Conservation (phyloP, 2,329 filamentous ascomycete species). For the Colletotrichum sp. region DNA sequence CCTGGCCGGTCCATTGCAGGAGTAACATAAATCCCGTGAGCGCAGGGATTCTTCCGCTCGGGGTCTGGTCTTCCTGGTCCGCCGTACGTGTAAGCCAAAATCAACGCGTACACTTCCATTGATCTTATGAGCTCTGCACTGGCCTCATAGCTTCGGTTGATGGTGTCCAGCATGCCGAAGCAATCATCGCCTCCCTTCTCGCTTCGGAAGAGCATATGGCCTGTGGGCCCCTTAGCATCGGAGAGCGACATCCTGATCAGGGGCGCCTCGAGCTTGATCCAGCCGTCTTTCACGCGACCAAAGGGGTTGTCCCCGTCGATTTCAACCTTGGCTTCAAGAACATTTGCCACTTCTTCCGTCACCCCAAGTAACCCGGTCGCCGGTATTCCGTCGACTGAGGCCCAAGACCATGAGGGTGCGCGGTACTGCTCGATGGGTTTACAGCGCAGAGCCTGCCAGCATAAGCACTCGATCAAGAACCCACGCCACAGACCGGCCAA, state of each 20-base stretch:
- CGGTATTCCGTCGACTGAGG: constrained; percentile 1
- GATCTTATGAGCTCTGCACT: neutral
- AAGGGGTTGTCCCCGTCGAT: constrained; percentile 14
- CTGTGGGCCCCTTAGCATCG: neutral
- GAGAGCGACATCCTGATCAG: neutral
- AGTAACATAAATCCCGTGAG: neutral
- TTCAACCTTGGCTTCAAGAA: constrained; percentile 6
- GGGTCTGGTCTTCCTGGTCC: neutral
- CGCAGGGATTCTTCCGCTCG: neutral
- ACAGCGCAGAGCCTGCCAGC: neutral
- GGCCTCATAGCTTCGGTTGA: neutral
- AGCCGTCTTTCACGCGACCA: constrained; percentile 10
- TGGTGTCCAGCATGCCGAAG: neutral
- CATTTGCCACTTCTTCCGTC: neutral
- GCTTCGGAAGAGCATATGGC: neutral
- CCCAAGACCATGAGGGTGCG: constrained; percentile 17
- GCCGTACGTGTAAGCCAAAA: neutral
- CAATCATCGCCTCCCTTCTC: neutral
- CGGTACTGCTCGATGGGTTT: neutral
- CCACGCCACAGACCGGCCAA: constrained; percentile 32
- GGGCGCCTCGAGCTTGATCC: constrained; percentile 11
- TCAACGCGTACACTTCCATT: neutral
- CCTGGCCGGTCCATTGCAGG: neutral
- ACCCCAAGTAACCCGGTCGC: neutral
- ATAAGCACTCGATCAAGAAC: neutral